Evolutionary conservation across 2,329 filamentous ascomycete genomes (phyloP), one percentile per base, ranked within the genome.

Genomic region (Aspergillus pseudoterreus): DNA sequence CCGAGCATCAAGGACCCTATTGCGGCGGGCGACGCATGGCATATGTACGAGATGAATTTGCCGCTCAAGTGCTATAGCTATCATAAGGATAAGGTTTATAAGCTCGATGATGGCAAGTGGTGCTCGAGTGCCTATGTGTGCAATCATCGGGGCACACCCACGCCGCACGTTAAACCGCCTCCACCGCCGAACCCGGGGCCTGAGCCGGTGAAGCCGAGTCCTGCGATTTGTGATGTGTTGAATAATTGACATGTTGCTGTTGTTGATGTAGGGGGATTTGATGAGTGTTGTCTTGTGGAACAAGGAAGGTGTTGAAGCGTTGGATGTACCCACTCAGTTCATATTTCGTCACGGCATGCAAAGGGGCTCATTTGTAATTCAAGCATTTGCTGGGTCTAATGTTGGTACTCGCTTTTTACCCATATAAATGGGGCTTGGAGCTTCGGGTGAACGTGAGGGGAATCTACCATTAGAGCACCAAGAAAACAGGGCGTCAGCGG

Each of bases 21-120:
- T 12, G 17, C 47, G 5, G 47, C 47, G 15, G 47, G 47, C 30
- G 47, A 50, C 32, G 32, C 47, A 17, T 50, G 32, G 47, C 47
- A 50, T 35, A 14, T 35, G 22, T 45, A 45, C 19, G 30, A 50
- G 47, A 50, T 50, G 47, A 19, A 50, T 21, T 12, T 44, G 30
- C 47, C 47, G 19, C 41, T 50, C 5, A 50, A 50, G 47, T 50
- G 47, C 39, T 50, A 50, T 15, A 35, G 24, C 6, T 50, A 50
- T 35, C 42, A 38, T 17, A 4, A 12, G 32, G 41, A 50, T 45
- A 24, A 30, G 27, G 36, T 50, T 19, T 50, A 50, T 17, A 24
- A 19, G 30, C 41, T 50, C 0, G 41, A 45, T 38, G 47, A 50
- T 45, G 47, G 42, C 27, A 45, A 50, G 47, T 39, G 41, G 47